Conservation (phyloP, 805 yeast genomes). For the Myxozyma nipponensis region DNA sequence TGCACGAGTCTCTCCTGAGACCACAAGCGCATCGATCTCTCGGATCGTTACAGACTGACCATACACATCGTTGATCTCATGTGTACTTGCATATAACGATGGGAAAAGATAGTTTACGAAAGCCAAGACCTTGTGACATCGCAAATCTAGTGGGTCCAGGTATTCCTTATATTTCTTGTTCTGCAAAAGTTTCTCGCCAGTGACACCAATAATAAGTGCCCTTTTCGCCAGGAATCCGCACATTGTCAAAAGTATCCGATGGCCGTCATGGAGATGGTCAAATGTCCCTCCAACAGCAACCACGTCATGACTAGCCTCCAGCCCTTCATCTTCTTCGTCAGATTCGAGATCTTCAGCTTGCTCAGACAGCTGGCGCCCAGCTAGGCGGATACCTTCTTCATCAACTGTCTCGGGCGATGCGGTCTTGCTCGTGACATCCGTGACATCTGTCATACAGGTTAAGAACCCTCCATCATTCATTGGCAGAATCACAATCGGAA, state of each 20-base stretch:
- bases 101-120: conserved; percentile 54
- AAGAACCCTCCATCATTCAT: conserved; percentile 8
- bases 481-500: conserved; percentile 26
- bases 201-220: conserved; percentile 72
- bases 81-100: conserved; percentile 46
- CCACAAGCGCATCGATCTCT: conserved; percentile 73
- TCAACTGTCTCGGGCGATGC: too few species aligned
- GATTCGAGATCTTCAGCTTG: conserved; percentile 15
- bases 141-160: conserved; percentile 53
- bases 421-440: too few species aligned
- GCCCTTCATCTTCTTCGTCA: conserved; percentile 18
- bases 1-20: conserved; percentile 70
- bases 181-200: conserved; percentile 66
- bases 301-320: conserved; percentile 22
- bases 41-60: conserved; percentile 85
- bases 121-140: conserved; percentile 46
- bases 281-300: conserved; percentile 81
- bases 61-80: conserved; percentile 75
- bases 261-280: conserved; percentile 96
- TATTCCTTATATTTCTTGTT: conserved; percentile 71
- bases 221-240: conserved; percentile 57
- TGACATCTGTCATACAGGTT: conserved; percentile 1
- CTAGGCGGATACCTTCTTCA: conserved; percentile 6
- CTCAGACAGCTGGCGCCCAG: conserved; percentile 16
- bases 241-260: conserved; percentile 73